phyloP scores from a whole-genome alignment of 768 basidiomycete species.

The Tricholoma flavovirens region DNA sequence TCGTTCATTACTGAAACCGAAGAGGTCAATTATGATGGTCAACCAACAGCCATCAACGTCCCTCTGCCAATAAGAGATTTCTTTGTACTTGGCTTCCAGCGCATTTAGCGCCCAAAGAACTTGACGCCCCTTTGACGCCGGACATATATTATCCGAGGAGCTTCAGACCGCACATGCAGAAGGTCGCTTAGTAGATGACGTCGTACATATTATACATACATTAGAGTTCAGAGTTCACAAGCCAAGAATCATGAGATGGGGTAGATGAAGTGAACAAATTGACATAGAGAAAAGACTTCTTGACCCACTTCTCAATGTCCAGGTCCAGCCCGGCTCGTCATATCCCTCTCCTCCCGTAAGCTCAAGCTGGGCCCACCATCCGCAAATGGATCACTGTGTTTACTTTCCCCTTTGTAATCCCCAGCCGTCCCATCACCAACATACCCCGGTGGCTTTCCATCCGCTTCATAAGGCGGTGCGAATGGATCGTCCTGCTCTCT shows the following conservation, averaged over 20 bases:
- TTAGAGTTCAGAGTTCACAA: background rate
- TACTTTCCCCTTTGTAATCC: constrained; percentile 30
- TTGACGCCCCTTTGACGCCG: no score
- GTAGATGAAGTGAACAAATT: background rate
- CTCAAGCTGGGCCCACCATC: constrained; percentile 31
- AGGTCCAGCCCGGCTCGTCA: constrained; percentile 32
- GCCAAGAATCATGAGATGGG: background rate
- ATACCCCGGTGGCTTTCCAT: constrained; percentile 47
- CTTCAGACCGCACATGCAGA: no score
- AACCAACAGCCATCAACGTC: no score
- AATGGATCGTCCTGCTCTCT: constrained; percentile 32
- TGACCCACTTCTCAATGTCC: constrained; percentile 13
- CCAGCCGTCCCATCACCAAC: constrained; percentile 23
- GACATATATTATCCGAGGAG: no score
- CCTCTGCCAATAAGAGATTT: background rate
- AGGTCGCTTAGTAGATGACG: no score
- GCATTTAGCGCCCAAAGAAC: background rate
- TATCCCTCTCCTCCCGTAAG: constrained; percentile 38
- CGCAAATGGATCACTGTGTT: constrained; percentile 46
- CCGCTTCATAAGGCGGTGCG: constrained; percentile 24
- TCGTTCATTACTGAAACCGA: constrained; percentile 11
- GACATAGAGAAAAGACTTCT: background rate
- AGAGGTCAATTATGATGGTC: constrained; percentile 10
- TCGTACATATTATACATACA: constrained; percentile 1
- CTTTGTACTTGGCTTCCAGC: background rate